Percentiles rank a stretch among this genome's conserved stretches.
phyloP scores from a whole-genome alignment of 306 rosid genomes.

The Crotalaria pallida region DNA sequence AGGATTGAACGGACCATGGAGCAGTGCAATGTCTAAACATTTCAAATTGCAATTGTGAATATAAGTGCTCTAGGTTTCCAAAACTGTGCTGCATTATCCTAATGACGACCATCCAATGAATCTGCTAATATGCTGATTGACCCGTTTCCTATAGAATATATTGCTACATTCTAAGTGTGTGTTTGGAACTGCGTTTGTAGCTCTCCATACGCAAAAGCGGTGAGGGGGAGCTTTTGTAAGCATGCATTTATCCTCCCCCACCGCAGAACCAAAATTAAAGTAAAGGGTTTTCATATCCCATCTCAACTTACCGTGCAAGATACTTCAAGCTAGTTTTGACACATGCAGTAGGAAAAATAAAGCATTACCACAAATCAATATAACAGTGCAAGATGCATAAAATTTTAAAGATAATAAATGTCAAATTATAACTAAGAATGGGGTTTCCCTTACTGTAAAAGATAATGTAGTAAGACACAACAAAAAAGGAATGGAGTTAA shows the following conservation, averaged over 20 bases:
- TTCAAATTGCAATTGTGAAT: no score
- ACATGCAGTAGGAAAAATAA: background rate
- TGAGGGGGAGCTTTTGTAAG: no score
- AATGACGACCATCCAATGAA: background rate
- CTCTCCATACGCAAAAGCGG: no score
- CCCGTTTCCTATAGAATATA: background rate
- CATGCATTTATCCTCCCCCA: no score
- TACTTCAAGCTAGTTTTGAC: background rate
- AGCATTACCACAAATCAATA: background rate
- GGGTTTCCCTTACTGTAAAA: constrained; percentile 33
- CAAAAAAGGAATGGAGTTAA: constrained; percentile 38
- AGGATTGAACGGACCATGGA: no score
- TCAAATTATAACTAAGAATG: constrained; percentile 32
- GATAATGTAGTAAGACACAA: constrained; percentile 34
- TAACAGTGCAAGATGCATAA: background rate
- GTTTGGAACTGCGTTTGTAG: no score
- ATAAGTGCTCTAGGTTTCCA: background rate
- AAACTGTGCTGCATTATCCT: background rate
- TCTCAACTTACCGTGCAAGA: background rate
- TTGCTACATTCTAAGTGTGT: no score
- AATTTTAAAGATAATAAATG: background rate
- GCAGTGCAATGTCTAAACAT: no score
- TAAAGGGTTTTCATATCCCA: background rate
- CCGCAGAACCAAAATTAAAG: no score
- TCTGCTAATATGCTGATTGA: background rate